Evolutionary conservation across 2,329 filamentous ascomycete species (phyloP).

Genomic region (Aspergillus brasiliensis): DNA sequence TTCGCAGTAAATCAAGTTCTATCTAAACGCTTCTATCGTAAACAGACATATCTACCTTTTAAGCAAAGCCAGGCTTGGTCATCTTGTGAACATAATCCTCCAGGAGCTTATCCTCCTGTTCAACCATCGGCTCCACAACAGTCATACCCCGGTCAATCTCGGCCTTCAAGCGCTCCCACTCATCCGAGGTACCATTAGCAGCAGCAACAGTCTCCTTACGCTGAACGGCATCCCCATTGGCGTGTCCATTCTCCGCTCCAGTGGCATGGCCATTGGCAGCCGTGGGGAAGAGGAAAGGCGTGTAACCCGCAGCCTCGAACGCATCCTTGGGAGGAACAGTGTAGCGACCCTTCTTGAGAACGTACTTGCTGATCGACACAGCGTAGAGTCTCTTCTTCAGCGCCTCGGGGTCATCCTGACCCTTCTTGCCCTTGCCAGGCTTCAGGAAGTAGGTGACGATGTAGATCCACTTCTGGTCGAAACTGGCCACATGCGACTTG

Average conservation of each 20-base stretch:
- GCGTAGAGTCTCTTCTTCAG: slow-evolving; percentile 66
- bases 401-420: slow-evolving; percentile 25
- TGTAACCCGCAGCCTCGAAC: slow-evolving; percentile 67
- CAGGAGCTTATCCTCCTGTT: slow-evolving; percentile 21
- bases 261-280: slow-evolving; percentile 14
- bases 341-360: slow-evolving; percentile 74
- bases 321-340: slow-evolving; percentile 79
- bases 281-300: slow-evolving; percentile 56
- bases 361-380: slow-evolving; percentile 73
- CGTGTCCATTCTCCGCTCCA: slow-evolving; percentile 22
- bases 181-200: slow-evolving; percentile 42
- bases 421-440: slow-evolving; percentile 33
- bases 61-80: slow-evolving; percentile 17
- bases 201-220: slow-evolving; percentile 13
- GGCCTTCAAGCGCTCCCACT: slow-evolving; percentile 59
- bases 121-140: slow-evolving; percentile 44
- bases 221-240: slow-evolving; percentile 8
- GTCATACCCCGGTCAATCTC: slow-evolving; percentile 56
- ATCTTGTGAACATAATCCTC: slow-evolving; percentile 22
- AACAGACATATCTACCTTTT: background rate
- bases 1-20: no score
- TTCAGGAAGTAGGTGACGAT: slow-evolving; percentile 71
- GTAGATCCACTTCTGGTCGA: slow-evolving; percentile 80
- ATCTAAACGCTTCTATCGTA: no score
- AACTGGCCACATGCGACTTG: slow-evolving; percentile 67